phyloP scores from a whole-genome alignment of 2,329 filamentous ascomycete species.

The Tolypocladium sp. region DNA sequence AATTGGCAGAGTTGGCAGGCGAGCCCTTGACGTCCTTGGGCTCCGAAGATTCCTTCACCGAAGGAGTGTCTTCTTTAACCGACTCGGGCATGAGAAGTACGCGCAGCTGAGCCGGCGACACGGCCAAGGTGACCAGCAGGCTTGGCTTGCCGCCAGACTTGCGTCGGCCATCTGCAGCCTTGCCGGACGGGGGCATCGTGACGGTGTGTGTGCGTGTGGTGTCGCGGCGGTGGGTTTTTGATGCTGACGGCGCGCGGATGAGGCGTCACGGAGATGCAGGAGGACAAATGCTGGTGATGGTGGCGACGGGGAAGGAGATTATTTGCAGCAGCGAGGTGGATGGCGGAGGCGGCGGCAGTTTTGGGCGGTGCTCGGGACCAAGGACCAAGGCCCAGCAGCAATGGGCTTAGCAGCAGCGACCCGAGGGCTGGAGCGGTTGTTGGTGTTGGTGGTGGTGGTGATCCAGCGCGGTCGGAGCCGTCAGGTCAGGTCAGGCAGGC shows the following conservation, averaged over 20 bases:
- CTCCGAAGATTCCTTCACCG: conserved; percentile 20
- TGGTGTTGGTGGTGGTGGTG: conserved; percentile 9
- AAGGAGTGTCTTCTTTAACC: conserved; percentile 33
- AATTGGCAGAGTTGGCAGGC: conserved; percentile 31
- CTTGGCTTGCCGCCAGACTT: conserved; percentile 26
- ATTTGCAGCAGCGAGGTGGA: neutral
- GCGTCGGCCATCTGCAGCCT: conserved; percentile 24
- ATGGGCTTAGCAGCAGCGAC: neutral
- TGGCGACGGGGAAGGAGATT: neutral
- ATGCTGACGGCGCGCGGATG: neutral
- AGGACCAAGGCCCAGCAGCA: neutral
- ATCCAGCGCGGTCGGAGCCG: conserved; percentile 9
- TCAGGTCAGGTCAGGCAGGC: conserved; percentile 7
- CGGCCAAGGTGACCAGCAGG: conserved; percentile 42
- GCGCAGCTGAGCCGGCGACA: conserved; percentile 40
- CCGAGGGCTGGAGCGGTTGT: neutral
- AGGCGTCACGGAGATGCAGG: neutral
- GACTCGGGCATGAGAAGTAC: conserved; percentile 36
- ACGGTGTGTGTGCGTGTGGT: neutral
- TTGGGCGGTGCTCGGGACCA: neutral
- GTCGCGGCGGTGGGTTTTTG: conserved; percentile 5
- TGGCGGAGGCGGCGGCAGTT: neutral
- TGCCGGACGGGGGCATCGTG: conserved; percentile 24
- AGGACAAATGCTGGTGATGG: neutral
- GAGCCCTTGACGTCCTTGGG: conserved; percentile 32